Evolutionary conservation across 805 yeast species (phyloP).

Genomic region (Yamadazyma takamatsuzukensis): DNA sequence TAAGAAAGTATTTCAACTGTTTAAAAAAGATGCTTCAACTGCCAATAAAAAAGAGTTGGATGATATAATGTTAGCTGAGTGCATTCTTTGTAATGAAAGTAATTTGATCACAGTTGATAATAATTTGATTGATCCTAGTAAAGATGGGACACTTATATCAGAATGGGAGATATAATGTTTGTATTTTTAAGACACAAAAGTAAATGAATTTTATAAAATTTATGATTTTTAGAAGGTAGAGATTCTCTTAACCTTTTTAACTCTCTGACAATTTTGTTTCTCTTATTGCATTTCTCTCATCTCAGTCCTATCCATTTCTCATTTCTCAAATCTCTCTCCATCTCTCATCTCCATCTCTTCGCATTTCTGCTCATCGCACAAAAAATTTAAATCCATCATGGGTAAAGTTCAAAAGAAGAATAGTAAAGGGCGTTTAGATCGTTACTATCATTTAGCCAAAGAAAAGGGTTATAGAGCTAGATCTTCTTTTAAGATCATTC

Average conservation of each 20-base stretch:
- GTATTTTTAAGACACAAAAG: too few relatives aligned
- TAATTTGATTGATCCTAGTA: slow-evolving; percentile 41
- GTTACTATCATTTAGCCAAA: slow-evolving; percentile 92
- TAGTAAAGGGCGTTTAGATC: slow-evolving; percentile 98
- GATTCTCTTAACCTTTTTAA: too few relatives aligned
- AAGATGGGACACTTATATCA: slow-evolving; percentile 33
- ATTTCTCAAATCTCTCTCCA: neutral
- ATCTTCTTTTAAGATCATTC: slow-evolving; percentile 93
- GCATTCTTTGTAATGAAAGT: slow-evolving; percentile 74
- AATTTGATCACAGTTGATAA: slow-evolving; percentile 68
- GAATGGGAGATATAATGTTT: slow-evolving; percentile 45
- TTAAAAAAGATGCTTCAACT: slow-evolving; percentile 45
- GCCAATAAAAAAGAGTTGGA: slow-evolving; percentile 53
- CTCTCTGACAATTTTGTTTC: too few relatives aligned
- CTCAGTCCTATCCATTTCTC: neutral
- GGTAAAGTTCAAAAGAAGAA: slow-evolving; percentile 93
- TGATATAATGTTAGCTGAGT: slow-evolving; percentile 54
- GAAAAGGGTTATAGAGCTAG: slow-evolving; percentile 99
- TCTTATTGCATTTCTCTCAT: too few relatives aligned
- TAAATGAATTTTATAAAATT: too few relatives aligned
- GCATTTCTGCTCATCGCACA: slow-evolving; percentile 5
- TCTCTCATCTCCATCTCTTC: slow-evolving; percentile 7
- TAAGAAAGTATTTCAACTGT: slow-evolving; percentile 56
- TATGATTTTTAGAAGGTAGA: too few relatives aligned
- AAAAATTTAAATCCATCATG: slow-evolving; percentile 38